Base-by-base conservation (phyloP, 2,329 filamentous ascomycete genomes). In the Trichoderma guizhouense region DNA sequence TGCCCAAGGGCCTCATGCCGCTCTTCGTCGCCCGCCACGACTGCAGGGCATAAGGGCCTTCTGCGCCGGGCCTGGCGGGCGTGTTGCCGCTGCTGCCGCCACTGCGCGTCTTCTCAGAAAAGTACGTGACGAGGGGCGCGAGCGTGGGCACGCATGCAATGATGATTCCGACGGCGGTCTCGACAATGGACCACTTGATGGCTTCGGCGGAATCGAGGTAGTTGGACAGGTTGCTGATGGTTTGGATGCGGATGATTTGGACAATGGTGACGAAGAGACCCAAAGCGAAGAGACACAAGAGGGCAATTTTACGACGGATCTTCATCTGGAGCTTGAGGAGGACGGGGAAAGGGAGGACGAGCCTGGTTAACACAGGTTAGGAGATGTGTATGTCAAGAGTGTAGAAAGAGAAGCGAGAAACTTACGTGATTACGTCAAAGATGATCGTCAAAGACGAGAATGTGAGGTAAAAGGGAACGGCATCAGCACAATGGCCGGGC, bases 241-340 rank as follows among this genome's bases (percentile, higher is more conserved):
- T 86, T 71, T 83, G 81, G 71, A 87, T 84, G 15, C 85, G 85
- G 72, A 87, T 81, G 71, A 86, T 82, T 74, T 87, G 85, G 71
- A 87, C 85, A 61, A 85, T 73, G 6, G 84, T 86, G 57, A 87
- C 82, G 78, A 87, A 87, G 66, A 84, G 77, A n/a, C 86, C 86
- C 28, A 88, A 79, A 3, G 80, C 79, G 75, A 87, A 87, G 32
- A 86, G 78, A 6, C 77, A 77, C 0, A 82, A 77, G 0, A 86
- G 78, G 3, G 84, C 80, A 3, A 82, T 58, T 76, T 86, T 85
- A 64, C 83, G 83, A 28, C 80, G 80, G 0, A 70, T 75, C 32
- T 82, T 81, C 32, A 84, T 80, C 51, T 80, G 79, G 1, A 80
- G 78, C 15, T 76, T 77, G 39, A 82, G 67, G 8, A 85, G 78